Evolutionary conservation across 2,329 filamentous ascomycete genomes (phyloP), one percentile per base, ranked within the genome.

Genomic region (Coccinonectria pachysandricola): DNA sequence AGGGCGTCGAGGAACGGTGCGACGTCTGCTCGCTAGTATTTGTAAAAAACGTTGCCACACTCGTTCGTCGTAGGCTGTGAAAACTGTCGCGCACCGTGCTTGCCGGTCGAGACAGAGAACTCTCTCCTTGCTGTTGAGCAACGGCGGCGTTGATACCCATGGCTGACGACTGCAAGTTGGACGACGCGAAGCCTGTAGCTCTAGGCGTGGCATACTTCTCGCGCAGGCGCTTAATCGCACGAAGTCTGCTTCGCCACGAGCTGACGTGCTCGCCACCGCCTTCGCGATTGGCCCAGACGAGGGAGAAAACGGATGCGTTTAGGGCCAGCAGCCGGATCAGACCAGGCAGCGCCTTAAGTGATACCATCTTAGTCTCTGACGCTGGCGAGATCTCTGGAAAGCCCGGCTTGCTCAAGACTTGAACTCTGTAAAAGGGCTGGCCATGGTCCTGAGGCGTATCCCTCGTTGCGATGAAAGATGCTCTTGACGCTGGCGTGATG

Each of bases 341-440:
- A 7, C 76, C 71, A 1, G 87, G 82, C 7, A 98, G 65, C 8
- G 84, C 84, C 40, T 75, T 77, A 16, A 88, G 71, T 10, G 80
- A 87, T 32, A 98, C 71, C 43, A 96, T 80, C 53, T 96, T 96
- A 7, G 82, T 79, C 37, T 88, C 81, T 0, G 84, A 80, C 0
- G 87, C 86, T 0, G 88, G 83, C 0, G 87, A 95, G 27, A 96
- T 83, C 42, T 88, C 81, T 0, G 91, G 91, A 45, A 96, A 93
- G 1, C 82, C 86, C 1, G 80, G 75, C 45, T 86, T 84, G 52
- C 81, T 86, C 59, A 95, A 75, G 24, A 94, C 79, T 42, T 88
- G 81, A 8, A 98, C 87, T 43, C 79, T 79, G 62, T 92, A 96
- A 54, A 88, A 96, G 2, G 55, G 64, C 31, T 60, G 57, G 46